These are phyloP conservation scores for Tubosaeta sp. DNA, from an alignment of 768 basidiomycete species.

Conservation along the genomic window DNA sequence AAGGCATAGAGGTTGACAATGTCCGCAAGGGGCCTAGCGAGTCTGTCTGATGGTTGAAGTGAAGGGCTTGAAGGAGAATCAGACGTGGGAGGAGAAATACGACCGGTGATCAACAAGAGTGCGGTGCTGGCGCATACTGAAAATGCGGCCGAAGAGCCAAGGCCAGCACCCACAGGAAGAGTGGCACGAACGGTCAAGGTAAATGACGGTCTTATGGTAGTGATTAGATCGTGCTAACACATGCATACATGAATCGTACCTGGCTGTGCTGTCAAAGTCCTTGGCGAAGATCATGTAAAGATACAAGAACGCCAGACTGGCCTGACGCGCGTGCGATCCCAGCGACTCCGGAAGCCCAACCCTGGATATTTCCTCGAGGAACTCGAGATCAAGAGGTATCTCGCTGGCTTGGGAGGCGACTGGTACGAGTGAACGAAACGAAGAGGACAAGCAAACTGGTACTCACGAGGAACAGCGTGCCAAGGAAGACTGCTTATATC, in stretches of 20 bases:
- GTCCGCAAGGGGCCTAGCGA: slow-evolving; percentile 63
- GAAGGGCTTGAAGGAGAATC: slow-evolving; percentile 6
- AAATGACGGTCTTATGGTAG: slow-evolving; percentile 57
- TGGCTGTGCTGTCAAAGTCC: slow-evolving; percentile 39
- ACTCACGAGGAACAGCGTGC: slow-evolving; percentile 53
- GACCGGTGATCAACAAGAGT: slow-evolving; percentile 70
- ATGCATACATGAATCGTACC: slow-evolving; percentile 43
- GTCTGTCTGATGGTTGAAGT: slow-evolving; percentile 47
- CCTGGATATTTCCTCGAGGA: slow-evolving; percentile 67
- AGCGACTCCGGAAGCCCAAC: slow-evolving; percentile 32
- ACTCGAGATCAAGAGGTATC: slow-evolving; percentile 58
- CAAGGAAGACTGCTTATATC: slow-evolving; percentile 73
- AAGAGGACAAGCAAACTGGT: background rate
- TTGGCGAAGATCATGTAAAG: slow-evolving; percentile 75
- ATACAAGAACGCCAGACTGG: slow-evolving; percentile 81
- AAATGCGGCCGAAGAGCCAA: slow-evolving; percentile 96
- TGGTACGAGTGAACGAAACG: slow-evolving; percentile 2
- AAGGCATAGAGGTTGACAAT: slow-evolving; percentile 92
- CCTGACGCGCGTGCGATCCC: slow-evolving; percentile 38
- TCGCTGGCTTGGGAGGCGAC: slow-evolving; percentile 17
- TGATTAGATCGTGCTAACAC: background rate
- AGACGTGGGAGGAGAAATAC: slow-evolving; percentile 47
- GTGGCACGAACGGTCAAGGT: slow-evolving; percentile 82
- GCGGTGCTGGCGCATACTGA: slow-evolving; percentile 83
- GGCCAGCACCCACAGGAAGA: slow-evolving; percentile 90